Evolutionary conservation across 208 protist genomes (phyloP).

Genomic region (Blechomonas ayalai): DNA sequence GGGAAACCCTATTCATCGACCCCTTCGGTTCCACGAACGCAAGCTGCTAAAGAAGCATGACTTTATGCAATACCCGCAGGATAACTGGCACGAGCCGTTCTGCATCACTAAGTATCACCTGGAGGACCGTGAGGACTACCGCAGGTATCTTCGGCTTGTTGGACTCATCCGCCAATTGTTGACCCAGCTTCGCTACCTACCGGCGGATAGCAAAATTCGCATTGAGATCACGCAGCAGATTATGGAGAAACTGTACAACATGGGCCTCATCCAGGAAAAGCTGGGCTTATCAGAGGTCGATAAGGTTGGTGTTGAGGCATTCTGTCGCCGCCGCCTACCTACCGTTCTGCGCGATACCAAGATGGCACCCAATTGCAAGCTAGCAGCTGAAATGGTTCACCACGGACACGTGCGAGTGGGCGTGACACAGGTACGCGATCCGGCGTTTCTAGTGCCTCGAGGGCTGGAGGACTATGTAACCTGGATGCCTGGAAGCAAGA

Average conservation of each 20-base stretch:
- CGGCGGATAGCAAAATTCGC: conserved; percentile 77
- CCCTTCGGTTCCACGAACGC: conserved; percentile 85
- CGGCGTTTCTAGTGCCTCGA: conserved; percentile 82
- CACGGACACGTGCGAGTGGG: conserved; percentile 89
- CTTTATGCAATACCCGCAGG: conserved; percentile 89
- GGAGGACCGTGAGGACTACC: conserved; percentile 90
- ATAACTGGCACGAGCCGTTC: conserved; percentile 89
- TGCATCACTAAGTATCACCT: conserved; percentile 92
- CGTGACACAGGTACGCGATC: conserved; percentile 81
- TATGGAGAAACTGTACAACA: conserved; percentile 85
- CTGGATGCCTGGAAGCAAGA: conserved; percentile 88
- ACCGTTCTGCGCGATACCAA: conserved; percentile 83
- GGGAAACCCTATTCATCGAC: conserved; percentile 78
- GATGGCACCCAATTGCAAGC: conserved; percentile 85
- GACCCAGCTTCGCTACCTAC: conserved; percentile 83
- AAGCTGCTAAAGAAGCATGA: conserved; percentile 89
- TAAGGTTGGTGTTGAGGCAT: conserved; percentile 85
- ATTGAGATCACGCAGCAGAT: conserved; percentile 89
- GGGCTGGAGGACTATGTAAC: conserved; percentile 81
- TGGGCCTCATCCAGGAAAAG: conserved; percentile 86
- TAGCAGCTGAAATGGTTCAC: conserved; percentile 75
- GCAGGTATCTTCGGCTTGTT: conserved; percentile 81
- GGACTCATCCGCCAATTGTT: conserved; percentile 84
- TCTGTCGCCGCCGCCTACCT: conserved; percentile 84
- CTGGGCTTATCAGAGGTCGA: conserved; percentile 81